A percentile compares a stretch with the other conserved stretches of the same genome.
These are phyloP conservation scores for Sapria himalayana DNA, from an alignment of 345 rosid genomes.

Conservation along the genomic window DNA sequence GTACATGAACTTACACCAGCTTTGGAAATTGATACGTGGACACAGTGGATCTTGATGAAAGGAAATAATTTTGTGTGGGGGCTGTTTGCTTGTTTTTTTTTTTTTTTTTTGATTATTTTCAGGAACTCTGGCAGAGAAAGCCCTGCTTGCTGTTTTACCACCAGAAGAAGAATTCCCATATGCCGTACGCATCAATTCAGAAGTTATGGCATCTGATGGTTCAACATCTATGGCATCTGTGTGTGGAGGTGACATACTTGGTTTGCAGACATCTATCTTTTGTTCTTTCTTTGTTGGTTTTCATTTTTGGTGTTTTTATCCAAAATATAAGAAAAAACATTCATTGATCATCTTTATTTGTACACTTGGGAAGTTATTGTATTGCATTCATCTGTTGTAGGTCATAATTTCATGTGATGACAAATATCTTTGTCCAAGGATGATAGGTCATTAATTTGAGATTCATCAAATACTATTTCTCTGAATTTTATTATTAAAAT, in stretches of 20 bases:
- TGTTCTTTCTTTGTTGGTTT: neutral
- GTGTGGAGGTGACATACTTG: conserved; percentile 54
- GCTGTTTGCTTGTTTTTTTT: neutral
- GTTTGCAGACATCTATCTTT: neutral
- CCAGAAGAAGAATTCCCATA: conserved; percentile 62
- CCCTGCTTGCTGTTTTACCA: conserved; percentile 76
- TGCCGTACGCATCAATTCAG: conserved; percentile 74
- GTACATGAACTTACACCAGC: conserved; percentile 18
- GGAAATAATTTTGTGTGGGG: neutral
- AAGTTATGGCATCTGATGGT: conserved; percentile 98
- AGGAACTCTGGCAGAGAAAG: conserved; percentile 98
- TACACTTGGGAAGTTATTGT: no score
- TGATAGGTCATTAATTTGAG: no score
- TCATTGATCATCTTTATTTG: no score
- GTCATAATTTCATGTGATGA: no score
- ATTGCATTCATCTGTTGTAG: no score
- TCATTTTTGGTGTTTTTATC: conserved; percentile 2
- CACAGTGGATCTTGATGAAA: neutral
- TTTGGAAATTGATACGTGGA: no score
- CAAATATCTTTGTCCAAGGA: no score
- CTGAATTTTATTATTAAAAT: no score
- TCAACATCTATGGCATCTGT: conserved; percentile 97
- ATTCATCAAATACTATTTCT: no score
- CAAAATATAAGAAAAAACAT: no score
- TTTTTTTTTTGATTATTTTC: conserved; percentile 11